These are phyloP conservation scores for Candida nonsorbophila DNA, from an alignment of 805 yeast genomes.

Conservation along the genomic window DNA sequence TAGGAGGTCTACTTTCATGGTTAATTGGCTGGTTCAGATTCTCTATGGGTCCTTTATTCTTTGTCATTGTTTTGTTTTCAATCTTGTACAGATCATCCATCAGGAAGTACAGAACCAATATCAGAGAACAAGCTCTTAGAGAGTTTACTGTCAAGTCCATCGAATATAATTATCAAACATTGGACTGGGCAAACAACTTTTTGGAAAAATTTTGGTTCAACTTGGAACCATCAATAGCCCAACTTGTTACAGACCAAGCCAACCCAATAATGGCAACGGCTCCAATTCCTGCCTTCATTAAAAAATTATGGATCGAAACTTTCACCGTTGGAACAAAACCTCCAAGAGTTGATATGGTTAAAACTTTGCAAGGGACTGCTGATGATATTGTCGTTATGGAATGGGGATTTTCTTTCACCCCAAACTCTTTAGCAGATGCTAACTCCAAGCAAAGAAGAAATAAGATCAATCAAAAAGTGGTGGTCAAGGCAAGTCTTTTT, in stretches of 20 bases:
- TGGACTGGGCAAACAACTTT: slow-evolving; percentile 93
- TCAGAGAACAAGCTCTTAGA: slow-evolving; percentile 80
- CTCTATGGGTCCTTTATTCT: slow-evolving; percentile 75
- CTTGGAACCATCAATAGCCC: slow-evolving; percentile 84
- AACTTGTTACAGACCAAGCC: slow-evolving; percentile 77
- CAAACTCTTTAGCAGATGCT: slow-evolving; percentile 82
- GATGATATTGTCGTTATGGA: slow-evolving; percentile 96
- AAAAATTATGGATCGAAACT: slow-evolving; percentile 77
- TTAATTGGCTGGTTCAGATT: slow-evolving; percentile 71
- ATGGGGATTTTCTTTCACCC: slow-evolving; percentile 89
- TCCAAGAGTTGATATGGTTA: slow-evolving; percentile 85
- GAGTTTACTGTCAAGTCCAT: slow-evolving; percentile 76
- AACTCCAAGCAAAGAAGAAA: slow-evolving; percentile 81
- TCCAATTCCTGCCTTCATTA: slow-evolving; percentile 78
- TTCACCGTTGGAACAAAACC: slow-evolving; percentile 95
- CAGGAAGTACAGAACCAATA: slow-evolving; percentile 66
- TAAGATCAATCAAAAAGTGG: slow-evolving; percentile 75
- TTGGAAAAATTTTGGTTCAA: slow-evolving; percentile 88
- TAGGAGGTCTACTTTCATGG: slow-evolving; percentile 73
- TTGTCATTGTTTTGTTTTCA: slow-evolving; percentile 57
- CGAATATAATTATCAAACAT: slow-evolving; percentile 85
- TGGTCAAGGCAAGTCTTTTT: slow-evolving; percentile 74
- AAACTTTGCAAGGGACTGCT: slow-evolving; percentile 84
- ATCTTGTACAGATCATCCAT: slow-evolving; percentile 79
- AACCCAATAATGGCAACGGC: slow-evolving; percentile 78